Base-by-base conservation (phyloP, 2,329 filamentous ascomycete species). In the Ceratocystiopsis sp. region DNA sequence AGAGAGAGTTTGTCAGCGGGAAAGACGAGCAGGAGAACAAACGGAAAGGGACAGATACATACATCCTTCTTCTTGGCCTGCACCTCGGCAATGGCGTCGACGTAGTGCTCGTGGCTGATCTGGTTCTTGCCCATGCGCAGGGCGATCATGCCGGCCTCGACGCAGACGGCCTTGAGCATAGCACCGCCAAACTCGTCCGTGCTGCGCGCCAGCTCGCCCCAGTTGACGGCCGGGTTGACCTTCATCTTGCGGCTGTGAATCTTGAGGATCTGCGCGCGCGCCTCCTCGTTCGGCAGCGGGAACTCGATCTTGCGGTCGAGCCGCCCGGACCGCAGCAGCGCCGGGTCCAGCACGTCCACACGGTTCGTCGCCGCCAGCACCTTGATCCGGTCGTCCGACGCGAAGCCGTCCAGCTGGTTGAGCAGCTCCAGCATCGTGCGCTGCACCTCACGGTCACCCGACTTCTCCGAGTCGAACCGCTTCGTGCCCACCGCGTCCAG, bases 241-340 rank as follows among this genome's bases (percentile, higher is more conserved):
- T 83, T 91, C 91, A 98, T 98, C 71, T 98, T 98, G 55, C 91
- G 78, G 46, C 84, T 93, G 66, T 98, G 91, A 52, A 98, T 98
- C 64, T 86, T 86, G 53, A 98, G 68, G 61, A 98, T 98, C 66
- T 98, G 89, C 17, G 89, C 89, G 48, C 91, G 79, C 3, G 91
- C 87, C 65, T 98, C 91, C 64, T 98, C 93, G 58, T 98, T 98
- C 4, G 91, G 91, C 42, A 98, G 71, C 1, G 91, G 91, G 64
- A 98, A 98, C 63, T 98, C 91, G 56, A 96, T 96, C 71, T 96
- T 96, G 58, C 87, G 76, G 61, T 96, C 87, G 48, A 96, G 70
- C 66, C 87, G 86, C 45, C 87, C 87, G 21, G 86, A 93, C 57
- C 87, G 83, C 33, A 96, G 74, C 48, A 96, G 69, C 18, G 87